Conservation (phyloP, 192 early-diverging fungal genomes). For the Backusella tuberculispora region DNA sequence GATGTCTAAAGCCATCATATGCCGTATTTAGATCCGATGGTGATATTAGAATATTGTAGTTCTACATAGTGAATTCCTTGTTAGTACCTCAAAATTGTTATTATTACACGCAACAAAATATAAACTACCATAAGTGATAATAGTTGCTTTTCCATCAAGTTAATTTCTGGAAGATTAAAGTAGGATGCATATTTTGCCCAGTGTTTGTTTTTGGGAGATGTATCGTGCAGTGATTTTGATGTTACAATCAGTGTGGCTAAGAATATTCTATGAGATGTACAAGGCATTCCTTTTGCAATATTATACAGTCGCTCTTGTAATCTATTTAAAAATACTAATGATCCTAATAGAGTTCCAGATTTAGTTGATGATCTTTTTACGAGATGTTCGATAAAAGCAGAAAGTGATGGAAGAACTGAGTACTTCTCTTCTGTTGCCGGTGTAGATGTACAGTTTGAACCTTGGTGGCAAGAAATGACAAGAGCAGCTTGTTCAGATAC, state of each 20-base stretch:
- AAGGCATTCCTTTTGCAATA: slow-evolving; percentile 78
- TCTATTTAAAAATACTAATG: slow-evolving; percentile 74
- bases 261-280: slow-evolving; percentile 81
- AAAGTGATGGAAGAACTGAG: slow-evolving; percentile 58
- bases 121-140: slow-evolving; percentile 60
- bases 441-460: background rate
- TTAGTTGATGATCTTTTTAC: slow-evolving; percentile 70
- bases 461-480: slow-evolving; percentile 33
- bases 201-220: slow-evolving; percentile 84
- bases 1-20: slow-evolving; percentile 4
- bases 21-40: slow-evolving; percentile 13
- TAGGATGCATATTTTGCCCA: slow-evolving; percentile 75
- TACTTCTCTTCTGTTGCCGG: background rate
- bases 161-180: slow-evolving; percentile 78
- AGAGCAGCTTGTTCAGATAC: slow-evolving; percentile 27
- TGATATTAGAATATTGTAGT: slow-evolving; percentile 34
- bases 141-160: slow-evolving; percentile 84
- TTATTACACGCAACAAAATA: background rate
- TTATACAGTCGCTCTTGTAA: slow-evolving; percentile 65
- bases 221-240: slow-evolving; percentile 78
- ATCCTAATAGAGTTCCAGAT: slow-evolving; percentile 70
- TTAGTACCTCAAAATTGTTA: background rate
- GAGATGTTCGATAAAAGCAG: slow-evolving; percentile 65
- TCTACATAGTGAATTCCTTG: slow-evolving; percentile 14
- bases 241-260: slow-evolving; percentile 76